Evolutionary conservation across 352 stramenopile species (phyloP).

Genomic region (Phytophthora idaei): DNA sequence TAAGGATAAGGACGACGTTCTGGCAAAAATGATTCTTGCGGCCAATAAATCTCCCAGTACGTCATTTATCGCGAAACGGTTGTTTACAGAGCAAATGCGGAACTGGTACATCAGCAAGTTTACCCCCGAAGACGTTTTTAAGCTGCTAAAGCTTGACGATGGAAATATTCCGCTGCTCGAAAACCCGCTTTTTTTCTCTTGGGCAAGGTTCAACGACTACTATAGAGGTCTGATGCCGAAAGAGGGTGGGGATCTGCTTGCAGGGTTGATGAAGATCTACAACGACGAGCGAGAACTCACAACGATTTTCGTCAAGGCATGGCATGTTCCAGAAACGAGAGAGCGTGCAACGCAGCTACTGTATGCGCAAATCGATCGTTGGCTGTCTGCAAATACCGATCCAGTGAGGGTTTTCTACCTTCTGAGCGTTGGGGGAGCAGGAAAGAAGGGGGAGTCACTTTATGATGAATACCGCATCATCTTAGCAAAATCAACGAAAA

Average conservation of each 20-base stretch:
- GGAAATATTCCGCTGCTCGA: slow-evolving; percentile 5
- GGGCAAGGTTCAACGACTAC: slow-evolving; percentile 9
- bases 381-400: not conserved
- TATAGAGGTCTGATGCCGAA: not conserved
- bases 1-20: not conserved
- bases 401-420: slow-evolving; percentile 1
- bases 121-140: not conserved
- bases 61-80: not conserved
- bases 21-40: slow-evolving; percentile 9
- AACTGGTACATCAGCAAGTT: not conserved
- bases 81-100: slow-evolving; percentile 1
- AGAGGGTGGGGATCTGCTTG: not conserved
- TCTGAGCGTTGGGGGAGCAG: not conserved
- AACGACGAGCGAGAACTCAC: not conserved
- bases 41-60: slow-evolving; percentile 4
- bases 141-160: slow-evolving; percentile 10
- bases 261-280: slow-evolving; percentile 1
- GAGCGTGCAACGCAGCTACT: not conserved
- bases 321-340: not conserved
- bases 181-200: slow-evolving; percentile 1
- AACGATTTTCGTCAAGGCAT: not conserved
- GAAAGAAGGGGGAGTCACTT: no score
- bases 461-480: no score
- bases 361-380: not conserved
- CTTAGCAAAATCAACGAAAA: no score